Percentiles rank a stretch among this genome's conserved stretches.
Evolutionary conservation across 345 rosid genomes (phyloP).

Genomic region (Salix udensis): DNA sequence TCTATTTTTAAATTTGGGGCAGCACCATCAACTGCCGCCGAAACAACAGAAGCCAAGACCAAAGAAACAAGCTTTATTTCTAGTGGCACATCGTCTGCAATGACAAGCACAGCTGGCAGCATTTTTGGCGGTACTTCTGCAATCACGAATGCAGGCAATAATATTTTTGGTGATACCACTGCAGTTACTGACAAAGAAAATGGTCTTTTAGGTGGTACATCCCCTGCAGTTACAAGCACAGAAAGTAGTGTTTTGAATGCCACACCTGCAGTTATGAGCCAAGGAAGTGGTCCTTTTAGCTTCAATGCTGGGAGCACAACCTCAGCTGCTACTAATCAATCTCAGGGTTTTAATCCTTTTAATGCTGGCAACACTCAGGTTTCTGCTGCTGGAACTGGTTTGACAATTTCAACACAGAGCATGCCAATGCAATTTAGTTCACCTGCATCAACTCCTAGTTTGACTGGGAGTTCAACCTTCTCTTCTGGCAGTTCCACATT

Average conservation of each 20-base stretch:
- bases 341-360: constrained; percentile 44
- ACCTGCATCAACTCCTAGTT: constrained; percentile 44
- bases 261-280: constrained; percentile 25
- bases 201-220: constrained; percentile 5
- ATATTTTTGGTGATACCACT: constrained; percentile 39
- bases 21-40: constrained; percentile 13
- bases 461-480: constrained; percentile 39
- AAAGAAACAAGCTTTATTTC: constrained; percentile 23
- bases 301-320: constrained; percentile 41
- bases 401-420: constrained; percentile 47
- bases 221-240: constrained; percentile 27
- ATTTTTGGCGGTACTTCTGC: constrained; percentile 44
- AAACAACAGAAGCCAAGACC: constrained; percentile 37
- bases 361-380: constrained; percentile 36
- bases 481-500: constrained; percentile 46
- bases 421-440: constrained; percentile 47
- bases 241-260: constrained; percentile 23
- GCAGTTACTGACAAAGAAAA: constrained; percentile 8
- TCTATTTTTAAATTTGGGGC: constrained; percentile 44
- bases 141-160: constrained; percentile 25
- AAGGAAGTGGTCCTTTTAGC: constrained; percentile 40
- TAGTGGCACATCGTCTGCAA: constrained; percentile 21
- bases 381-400: constrained; percentile 41
- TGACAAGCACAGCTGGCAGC: constrained; percentile 30
- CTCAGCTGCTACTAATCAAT: constrained; percentile 34